Evolutionary conservation across 768 basidiomycete genomes (phyloP).

Genomic region (Lactarius akahatsu): DNA sequence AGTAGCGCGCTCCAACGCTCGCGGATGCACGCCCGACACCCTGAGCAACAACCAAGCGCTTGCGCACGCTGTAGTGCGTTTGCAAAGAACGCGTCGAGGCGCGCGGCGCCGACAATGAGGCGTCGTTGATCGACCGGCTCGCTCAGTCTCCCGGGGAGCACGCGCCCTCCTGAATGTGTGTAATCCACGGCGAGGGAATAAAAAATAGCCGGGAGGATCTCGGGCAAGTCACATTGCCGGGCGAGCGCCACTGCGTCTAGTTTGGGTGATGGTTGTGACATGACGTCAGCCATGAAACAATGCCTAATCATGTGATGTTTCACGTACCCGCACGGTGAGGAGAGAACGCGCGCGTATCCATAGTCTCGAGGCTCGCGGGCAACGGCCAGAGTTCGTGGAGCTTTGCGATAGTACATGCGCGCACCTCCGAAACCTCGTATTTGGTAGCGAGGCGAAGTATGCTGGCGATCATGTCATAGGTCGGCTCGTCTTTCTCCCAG

Average conservation of each 20-base stretch:
- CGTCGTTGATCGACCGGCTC: slow-evolving; percentile 1
- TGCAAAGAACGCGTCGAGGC: neutral
- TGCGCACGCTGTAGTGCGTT: slow-evolving; percentile 3
- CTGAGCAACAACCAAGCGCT: neutral
- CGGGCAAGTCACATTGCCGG: slow-evolving; percentile 37
- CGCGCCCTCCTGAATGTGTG: neutral
- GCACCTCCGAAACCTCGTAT: slow-evolving; percentile 38
- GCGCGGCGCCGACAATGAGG: slow-evolving; percentile 3
- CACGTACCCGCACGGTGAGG: slow-evolving; percentile 36
- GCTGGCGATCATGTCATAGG: slow-evolving; percentile 34
- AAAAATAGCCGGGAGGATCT: slow-evolving; percentile 43
- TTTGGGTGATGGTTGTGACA: slow-evolving; percentile 1
- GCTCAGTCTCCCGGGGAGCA: neutral
- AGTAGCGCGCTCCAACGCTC: slow-evolving; percentile 5
- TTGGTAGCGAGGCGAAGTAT: slow-evolving; percentile 40
- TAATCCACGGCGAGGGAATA: slow-evolving; percentile 38
- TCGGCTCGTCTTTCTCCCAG: slow-evolving; percentile 25
- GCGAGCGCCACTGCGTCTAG: slow-evolving; percentile 40
- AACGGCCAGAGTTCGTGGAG: slow-evolving; percentile 36
- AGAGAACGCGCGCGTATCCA: slow-evolving; percentile 35
- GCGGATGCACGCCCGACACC: neutral
- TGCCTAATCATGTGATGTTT: neutral
- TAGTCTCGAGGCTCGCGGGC: slow-evolving; percentile 29
- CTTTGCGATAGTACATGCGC: slow-evolving; percentile 32
- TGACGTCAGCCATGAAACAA: slow-evolving; percentile 7